Base-by-base conservation (phyloP, 805 yeast genomes). In the Starmerella vitae region DNA sequence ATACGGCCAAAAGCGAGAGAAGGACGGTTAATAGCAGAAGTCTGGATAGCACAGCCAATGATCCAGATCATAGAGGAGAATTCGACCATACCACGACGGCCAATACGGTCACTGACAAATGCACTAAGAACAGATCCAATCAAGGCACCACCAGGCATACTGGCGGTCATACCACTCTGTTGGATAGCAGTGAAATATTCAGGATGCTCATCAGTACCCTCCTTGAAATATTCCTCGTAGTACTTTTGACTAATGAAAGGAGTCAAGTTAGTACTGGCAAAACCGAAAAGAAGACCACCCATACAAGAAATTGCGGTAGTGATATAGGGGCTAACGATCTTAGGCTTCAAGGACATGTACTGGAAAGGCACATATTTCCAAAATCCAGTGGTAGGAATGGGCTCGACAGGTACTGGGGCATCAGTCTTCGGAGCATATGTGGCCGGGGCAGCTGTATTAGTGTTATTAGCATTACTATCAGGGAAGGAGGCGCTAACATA, bases 231-330 rank as follows among this genome's bases (percentile, higher is more conserved):
- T 1, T 56, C 48, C 20, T 55, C 55, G 57, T 81, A 82, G 15
- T 62, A 60, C 0, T 55, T 59, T n/a, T 67, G 59, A 3, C 68
- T 67, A 32, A 80, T 65, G 51, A 81, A 80, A 1, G 82, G 76
- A 1, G 86, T 71, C 62, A 82, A 69, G 1, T 93, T 79, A 1
- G 91, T 73, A 35, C 78, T 73, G 55, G 81, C 94, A 53, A 79
- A 72, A 38, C 94, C 93, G 59, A 78, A 73, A 57, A 81, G 65
- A 59, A 75, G 62, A 33, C 86, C 88, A 31, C 82, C 78, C 28
- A 78, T 57, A 44, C 81, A 67, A 32, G 84, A 65, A 29, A 76
- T 67, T 13, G 58, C 49, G 10, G 80, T 70, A 37, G 76, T 71
- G 30, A 70, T 51, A 50, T 68, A 74, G 17, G 76, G 71, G 56